These are phyloP conservation scores for Yamadazyma olivae DNA, from an alignment of 805 yeast species.

Conservation along the genomic window DNA sequence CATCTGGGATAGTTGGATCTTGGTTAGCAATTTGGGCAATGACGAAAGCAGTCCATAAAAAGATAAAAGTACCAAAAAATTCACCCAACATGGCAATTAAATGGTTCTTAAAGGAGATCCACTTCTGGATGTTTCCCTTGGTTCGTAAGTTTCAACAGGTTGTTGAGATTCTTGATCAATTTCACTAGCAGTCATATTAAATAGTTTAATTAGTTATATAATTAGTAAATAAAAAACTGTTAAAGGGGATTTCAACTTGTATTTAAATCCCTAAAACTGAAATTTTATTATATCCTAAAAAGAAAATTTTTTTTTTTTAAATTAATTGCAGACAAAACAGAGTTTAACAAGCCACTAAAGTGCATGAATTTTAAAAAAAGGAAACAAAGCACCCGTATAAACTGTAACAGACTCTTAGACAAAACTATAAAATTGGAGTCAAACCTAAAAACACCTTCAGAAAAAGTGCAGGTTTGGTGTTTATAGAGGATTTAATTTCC, in stretches of 20 bases:
- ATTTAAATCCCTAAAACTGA: constrained; percentile 3
- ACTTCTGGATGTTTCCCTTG: constrained; percentile 14
- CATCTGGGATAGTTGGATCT: constrained; percentile 33
- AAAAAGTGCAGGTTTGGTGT: too few relatives aligned
- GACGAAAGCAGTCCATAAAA: constrained; percentile 76
- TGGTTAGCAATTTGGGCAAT: constrained; percentile 83
- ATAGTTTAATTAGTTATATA: too few relatives aligned
- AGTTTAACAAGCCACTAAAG: too few relatives aligned
- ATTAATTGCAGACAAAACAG: too few relatives aligned
- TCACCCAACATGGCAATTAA: constrained; percentile 72
- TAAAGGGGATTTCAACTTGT: not conserved
- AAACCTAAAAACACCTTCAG: too few relatives aligned
- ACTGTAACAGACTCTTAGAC: too few relatives aligned
- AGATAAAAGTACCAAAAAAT: constrained; percentile 81
- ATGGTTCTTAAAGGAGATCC: constrained; percentile 45
- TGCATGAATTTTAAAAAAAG: too few relatives aligned
- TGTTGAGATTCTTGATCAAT: constrained; percentile 27
- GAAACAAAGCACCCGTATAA: too few relatives aligned
- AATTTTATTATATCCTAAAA: too few relatives aligned
- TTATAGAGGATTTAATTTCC: too few relatives aligned
- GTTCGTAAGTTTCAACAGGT: constrained; percentile 24
- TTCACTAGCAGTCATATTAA: constrained; percentile 17
- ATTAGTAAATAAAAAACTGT: not conserved
- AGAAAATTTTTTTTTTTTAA: too few relatives aligned
- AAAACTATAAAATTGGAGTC: too few relatives aligned